phyloP scores from a whole-genome alignment of 768 basidiomycete genomes.

The Phanerochaete sordida region DNA sequence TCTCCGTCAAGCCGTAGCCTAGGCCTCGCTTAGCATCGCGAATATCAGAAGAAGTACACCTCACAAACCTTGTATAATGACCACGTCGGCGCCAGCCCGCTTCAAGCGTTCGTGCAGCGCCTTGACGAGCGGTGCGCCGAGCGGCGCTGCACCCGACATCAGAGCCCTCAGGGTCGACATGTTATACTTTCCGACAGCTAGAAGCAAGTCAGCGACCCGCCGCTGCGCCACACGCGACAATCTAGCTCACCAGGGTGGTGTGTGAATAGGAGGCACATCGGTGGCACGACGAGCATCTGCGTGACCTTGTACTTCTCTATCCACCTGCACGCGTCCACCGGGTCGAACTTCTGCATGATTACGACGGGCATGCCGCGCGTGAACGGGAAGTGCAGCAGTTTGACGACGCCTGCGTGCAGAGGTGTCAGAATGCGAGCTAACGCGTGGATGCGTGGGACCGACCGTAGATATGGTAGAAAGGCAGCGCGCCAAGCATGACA shows the following conservation, averaged over 20 bases:
- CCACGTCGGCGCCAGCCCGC: constrained; percentile 37
- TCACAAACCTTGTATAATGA: constrained; percentile 49
- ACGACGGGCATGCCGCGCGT: constrained; percentile 46
- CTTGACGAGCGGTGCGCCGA: constrained; percentile 59
- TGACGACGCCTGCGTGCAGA: constrained; percentile 45
- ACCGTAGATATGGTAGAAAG: constrained; percentile 53
- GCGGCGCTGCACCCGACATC: constrained; percentile 78
- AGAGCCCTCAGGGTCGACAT: constrained; percentile 54
- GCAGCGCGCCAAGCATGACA: constrained; percentile 59
- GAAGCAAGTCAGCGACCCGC: background rate
- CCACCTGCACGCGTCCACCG: constrained; percentile 57
- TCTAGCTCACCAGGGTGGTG: constrained; percentile 59
- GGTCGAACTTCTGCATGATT: constrained; percentile 70
- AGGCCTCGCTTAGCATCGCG: background rate
- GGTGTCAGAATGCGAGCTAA: background rate
- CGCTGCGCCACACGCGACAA: background rate
- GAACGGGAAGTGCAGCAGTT: constrained; percentile 60
- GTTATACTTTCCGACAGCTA: constrained; percentile 66
- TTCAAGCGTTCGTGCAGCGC: constrained; percentile 39
- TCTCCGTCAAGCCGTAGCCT: constrained; percentile 84
- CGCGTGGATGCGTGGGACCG: background rate
- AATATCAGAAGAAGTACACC: background rate
- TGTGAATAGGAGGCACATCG: constrained; percentile 74
- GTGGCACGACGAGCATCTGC: constrained; percentile 64
- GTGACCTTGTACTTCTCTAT: constrained; percentile 67